phyloP scores from a whole-genome alignment of 192 early-diverging fungal genomes.

The Backusella tuberculispora region DNA sequence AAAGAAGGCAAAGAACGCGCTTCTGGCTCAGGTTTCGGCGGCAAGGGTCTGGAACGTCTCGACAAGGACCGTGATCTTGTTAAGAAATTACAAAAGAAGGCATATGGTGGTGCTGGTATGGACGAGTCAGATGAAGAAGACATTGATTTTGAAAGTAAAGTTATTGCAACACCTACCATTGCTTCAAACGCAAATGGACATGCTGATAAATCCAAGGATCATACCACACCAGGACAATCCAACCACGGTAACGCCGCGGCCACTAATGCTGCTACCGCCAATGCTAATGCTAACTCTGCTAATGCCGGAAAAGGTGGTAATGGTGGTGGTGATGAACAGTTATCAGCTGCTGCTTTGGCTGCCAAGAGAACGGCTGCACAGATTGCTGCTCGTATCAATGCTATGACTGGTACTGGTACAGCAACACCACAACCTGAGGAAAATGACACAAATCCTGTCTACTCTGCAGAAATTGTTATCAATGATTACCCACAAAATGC shows the following conservation, averaged over 20 bases:
- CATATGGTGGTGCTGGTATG: conserved; percentile 70
- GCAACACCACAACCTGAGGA: conserved; percentile 24
- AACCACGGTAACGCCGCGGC: background rate
- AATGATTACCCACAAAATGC: conserved; percentile 98
- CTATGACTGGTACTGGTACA: conserved; percentile 45
- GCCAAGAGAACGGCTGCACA: conserved; percentile 56
- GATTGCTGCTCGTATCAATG: conserved; percentile 61
- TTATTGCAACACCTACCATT: background rate
- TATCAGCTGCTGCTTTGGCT: conserved; percentile 31
- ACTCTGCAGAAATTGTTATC: conserved; percentile 89
- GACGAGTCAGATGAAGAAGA: conserved; percentile 71
- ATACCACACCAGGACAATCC: conserved; percentile 32
- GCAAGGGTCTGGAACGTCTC: conserved; percentile 94
- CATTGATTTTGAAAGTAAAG: conserved; percentile 47
- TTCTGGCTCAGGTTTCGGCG: conserved; percentile 87
- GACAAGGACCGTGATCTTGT: conserved; percentile 90
- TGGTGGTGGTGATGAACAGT: conserved; percentile 1
- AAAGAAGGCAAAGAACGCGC: conserved; percentile 74
- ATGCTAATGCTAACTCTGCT: conserved; percentile 14
- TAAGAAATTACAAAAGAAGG: conserved; percentile 90
- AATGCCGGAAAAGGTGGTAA: background rate
- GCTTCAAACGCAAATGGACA: conserved; percentile 35
- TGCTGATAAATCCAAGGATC: conserved; percentile 33
- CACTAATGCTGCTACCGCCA: conserved; percentile 30
- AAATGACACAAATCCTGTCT: conserved; percentile 49